Conservation (phyloP, 225 moss, liverwort and hornwort species). For the Antitrichia curtipendula region DNA sequence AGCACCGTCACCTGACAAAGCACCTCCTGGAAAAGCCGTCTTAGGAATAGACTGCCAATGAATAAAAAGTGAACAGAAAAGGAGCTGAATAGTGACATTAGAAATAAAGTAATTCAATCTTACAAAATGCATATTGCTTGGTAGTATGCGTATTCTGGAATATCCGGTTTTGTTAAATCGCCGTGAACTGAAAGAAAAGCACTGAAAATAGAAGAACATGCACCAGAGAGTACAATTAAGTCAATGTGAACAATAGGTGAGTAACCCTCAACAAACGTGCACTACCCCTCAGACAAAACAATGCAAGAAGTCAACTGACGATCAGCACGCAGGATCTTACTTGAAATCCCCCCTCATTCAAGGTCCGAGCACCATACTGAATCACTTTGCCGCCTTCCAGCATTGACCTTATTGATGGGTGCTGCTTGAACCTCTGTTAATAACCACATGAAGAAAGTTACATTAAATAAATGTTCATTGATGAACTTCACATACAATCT, state of each 20-base stretch:
- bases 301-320: not conserved
- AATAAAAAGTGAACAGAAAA: not conserved
- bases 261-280: not conserved
- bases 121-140: not conserved
- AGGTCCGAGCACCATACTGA: conserved; percentile 73
- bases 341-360: conserved; percentile 83
- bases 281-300: not conserved
- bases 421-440: conserved; percentile 64
- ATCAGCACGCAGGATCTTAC: conserved; percentile 12
- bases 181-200: not conserved
- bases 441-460: not conserved
- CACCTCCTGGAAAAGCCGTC: conserved; percentile 75
- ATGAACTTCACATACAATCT: not conserved
- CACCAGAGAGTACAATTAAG: not conserved
- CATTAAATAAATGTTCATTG: not conserved
- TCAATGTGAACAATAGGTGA: not conserved
- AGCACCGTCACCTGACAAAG: conserved; percentile 67
- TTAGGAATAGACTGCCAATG: conserved; percentile 70
- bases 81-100: not conserved
- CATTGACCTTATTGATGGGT: conserved; percentile 63
- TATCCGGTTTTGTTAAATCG: not conserved
- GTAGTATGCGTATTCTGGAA: not conserved
- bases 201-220: not conserved
- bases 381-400: conserved; percentile 71
- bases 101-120: not conserved